Evolutionary conservation across 306 rosid genomes (phyloP), one percentile per base, ranked within the genome.

Genomic region (Alnus glutinosa): DNA sequence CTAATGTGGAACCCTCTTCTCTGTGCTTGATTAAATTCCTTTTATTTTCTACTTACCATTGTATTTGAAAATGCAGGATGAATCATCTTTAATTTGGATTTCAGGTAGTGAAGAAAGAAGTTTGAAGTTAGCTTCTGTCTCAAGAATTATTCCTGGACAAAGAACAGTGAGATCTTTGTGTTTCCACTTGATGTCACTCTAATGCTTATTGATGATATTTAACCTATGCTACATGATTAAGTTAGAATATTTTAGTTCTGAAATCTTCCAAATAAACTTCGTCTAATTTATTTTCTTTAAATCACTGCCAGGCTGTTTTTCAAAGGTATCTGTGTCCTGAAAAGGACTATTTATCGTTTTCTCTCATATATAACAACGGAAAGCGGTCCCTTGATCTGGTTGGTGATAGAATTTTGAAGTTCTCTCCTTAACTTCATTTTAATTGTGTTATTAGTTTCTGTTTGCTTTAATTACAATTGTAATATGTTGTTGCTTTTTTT

Each of bases 321-420:
- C 93, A 89, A 80, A 87, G 98, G 48, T 92, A 86, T 87, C 83
- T 89, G 77, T 86, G 89, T 62, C 97, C 98, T 57, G 98, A 92
- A 83, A 94, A 92, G 88, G 97, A 94, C 78, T 92, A 88, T 81
- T 86, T 94, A 78, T 94, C 98, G 2, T 94, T 94, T 85, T 94
- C 98, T 49, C 98, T 94, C 71, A 87, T 94, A 78, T 92, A 92
- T 85, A 91, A 87, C 82, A 85, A 87, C 89, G 98, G 97, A 77
- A 92, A 94, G 93, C 88, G 90, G 34, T 87, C 97, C 36, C 97
- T 94, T 83, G 98, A 94, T 87, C 87, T 94, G 93, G 98, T 94
- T 78, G 79, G 97, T 85, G 85, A 74, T 74, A 69, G 80, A 75
- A 81, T 67, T 55, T 75, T 73, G 69, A 44, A 76, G 73, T 75